Conservation (phyloP, 1,139 yeast species). For the Taphrina betulina region DNA sequence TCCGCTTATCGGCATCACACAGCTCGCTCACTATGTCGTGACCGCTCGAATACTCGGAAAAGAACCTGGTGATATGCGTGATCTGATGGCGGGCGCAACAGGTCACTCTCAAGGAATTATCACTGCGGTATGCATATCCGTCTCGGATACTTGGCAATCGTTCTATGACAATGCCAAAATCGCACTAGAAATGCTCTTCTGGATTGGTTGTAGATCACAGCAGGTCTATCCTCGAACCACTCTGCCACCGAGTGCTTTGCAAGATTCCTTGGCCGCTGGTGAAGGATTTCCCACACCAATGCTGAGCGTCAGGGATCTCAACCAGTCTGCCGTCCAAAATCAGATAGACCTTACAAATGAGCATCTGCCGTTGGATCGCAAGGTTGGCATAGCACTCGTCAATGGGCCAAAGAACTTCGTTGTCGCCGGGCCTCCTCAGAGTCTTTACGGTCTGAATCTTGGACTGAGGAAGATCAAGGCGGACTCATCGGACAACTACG, state of each 20-base stretch:
- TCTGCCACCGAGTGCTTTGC: slow-evolving; percentile 87
- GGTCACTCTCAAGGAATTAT: slow-evolving; percentile 98
- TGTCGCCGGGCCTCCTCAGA: slow-evolving; percentile 97
- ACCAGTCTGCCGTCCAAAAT: slow-evolving; percentile 71
- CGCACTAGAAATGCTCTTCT: slow-evolving; percentile 81
- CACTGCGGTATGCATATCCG: slow-evolving; percentile 87
- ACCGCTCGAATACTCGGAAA: slow-evolving; percentile 81
- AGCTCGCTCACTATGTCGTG: slow-evolving; percentile 86
- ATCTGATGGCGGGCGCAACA: slow-evolving; percentile 74
- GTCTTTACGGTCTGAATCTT: slow-evolving; percentile 92
- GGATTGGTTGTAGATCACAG: slow-evolving; percentile 89
- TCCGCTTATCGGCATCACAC: slow-evolving; percentile 93
- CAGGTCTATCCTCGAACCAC: slow-evolving; percentile 90
- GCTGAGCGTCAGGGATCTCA: slow-evolving; percentile 88
- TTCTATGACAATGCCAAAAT: slow-evolving; percentile 70
- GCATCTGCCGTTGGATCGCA: slow-evolving; percentile 89
- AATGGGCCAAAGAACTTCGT: slow-evolving; percentile 96
- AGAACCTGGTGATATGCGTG: slow-evolving; percentile 84
- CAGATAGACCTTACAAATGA: slow-evolving; percentile 84
- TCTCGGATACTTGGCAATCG: slow-evolving; percentile 81
- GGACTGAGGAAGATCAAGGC: slow-evolving; percentile 93
- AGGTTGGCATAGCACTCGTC: slow-evolving; percentile 81
- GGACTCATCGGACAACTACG: slow-evolving; percentile 89
- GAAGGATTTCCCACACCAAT: slow-evolving; percentile 98
- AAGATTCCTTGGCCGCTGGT: slow-evolving; percentile 88